Percentiles rank a stretch among this genome's conserved stretches.
Conservation (phyloP, 352 stramenopile genomes). For the Pythium apleroticum region DNA sequence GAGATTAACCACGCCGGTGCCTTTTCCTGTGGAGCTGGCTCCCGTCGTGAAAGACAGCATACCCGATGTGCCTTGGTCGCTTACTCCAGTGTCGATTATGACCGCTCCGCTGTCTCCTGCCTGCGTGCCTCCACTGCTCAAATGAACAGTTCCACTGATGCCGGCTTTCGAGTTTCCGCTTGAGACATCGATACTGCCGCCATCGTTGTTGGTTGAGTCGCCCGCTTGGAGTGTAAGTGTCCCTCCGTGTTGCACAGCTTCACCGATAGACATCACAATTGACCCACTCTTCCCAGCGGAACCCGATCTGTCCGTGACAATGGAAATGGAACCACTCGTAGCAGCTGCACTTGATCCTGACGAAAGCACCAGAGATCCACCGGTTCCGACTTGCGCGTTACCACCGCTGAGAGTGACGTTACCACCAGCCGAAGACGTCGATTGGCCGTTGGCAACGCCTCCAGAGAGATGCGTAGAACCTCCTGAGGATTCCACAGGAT, state of each 20-base stretch:
- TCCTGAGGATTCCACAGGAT: conserved; percentile 42
- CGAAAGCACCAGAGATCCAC: conserved; percentile 42
- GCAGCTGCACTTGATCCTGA: conserved; percentile 43
- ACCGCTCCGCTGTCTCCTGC: conserved; percentile 14
- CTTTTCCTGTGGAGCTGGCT: neutral
- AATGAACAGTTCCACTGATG: conserved; percentile 10
- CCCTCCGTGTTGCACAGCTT: conserved; percentile 4
- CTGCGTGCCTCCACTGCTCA: conserved; percentile 7
- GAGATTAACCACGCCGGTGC: conserved; percentile 8
- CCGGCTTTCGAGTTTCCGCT: conserved; percentile 5
- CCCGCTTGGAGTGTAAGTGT: conserved; percentile 12
- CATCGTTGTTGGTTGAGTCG: conserved; percentile 8
- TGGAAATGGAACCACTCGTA: conserved; percentile 37
- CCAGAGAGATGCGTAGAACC: conserved; percentile 44
- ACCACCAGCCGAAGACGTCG: conserved; percentile 32
- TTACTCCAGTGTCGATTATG: conserved; percentile 7
- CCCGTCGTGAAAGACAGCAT: conserved; percentile 6
- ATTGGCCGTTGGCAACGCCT: conserved; percentile 37
- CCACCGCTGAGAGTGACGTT: conserved; percentile 41
- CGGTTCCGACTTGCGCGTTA: conserved; percentile 39
- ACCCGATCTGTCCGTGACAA: conserved; percentile 32
- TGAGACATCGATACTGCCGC: conserved; percentile 5
- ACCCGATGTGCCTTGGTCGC: conserved; percentile 4
- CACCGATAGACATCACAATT: conserved; percentile 6
- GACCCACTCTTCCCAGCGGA: conserved; percentile 10